Evolutionary conservation across 805 yeast genomes (phyloP), one percentile per base, ranked within the genome.

Genomic region (Nematodospora valgi): DNA sequence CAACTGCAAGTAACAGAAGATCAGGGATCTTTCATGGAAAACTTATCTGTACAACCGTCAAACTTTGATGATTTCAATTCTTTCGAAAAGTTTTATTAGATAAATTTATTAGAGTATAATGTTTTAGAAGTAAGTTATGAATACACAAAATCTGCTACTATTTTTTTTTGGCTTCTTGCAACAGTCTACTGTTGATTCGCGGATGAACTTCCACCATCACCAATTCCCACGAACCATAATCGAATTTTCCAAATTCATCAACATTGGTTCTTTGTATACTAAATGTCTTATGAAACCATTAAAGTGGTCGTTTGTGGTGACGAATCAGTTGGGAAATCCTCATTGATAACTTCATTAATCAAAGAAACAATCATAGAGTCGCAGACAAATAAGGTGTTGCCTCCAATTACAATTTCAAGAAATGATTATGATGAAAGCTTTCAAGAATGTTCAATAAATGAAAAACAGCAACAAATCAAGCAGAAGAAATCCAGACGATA

Each of bases 251-350:
- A n/a, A n/a, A n/a, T n/a, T n/a, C n/a, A n/a, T n/a, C n/a, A n/a
- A n/a, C n/a, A n/a, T n/a, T n/a, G n/a, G n/a, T n/a, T n/a, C n/a
- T n/a, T n/a, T n/a, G n/a, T n/a, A n/a, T n/a, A n/a, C 22, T 25
- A 7, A 27, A 43, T 43, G 56, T 40, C 55, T n/a, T 42, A 44
- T 55, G 80, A 76, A 35, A 71, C 76, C 1, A 78, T 91, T 20
- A 63, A 95, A 38, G 82, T 93, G 1, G 95, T 87, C 0, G 81
- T 93, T 0, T 88, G 97, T 58, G 98, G 98, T 8, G 98, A 93
- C 60, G 94, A 86, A 41, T 84, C 86, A 16, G 95, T 86, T 3
- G 95, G 95, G 1, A 86, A 86, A 51, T 80, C 89, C 4, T 78
- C 87, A 19, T 63, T 93, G 32, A 78, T 91, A 15, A 80, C 93